These are phyloP conservation scores for Gilbertella persicaria DNA, from an alignment of 371 early-diverging fungal species.

Conservation along the genomic window DNA sequence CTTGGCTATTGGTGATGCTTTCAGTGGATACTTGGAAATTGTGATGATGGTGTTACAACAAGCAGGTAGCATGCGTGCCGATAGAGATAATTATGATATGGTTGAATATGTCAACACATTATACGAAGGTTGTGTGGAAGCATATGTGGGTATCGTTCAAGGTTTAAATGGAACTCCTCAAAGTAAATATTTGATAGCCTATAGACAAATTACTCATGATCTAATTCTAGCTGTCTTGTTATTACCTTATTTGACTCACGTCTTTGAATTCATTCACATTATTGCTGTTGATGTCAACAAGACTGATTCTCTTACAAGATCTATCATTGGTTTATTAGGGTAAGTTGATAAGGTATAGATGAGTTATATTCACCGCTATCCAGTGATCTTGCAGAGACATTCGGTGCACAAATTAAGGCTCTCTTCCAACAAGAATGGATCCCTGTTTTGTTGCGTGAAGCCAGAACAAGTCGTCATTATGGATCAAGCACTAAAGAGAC, in stretches of 20 bases:
- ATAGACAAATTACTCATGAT: background rate
- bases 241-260: conserved; percentile 58
- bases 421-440: conserved; percentile 70
- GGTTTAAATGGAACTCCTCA: conserved; percentile 72
- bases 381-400: conserved; percentile 76
- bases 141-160: conserved; percentile 94
- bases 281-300: conserved; percentile 64
- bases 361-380: background rate
- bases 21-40: conserved; percentile 80
- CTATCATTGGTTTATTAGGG: conserved; percentile 86
- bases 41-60: conserved; percentile 87
- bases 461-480: conserved; percentile 66
- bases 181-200: background rate
- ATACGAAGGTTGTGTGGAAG: conserved; percentile 90
- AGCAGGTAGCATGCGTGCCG: conserved; percentile 73
- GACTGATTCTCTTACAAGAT: conserved; percentile 65
- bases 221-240: conserved; percentile 54
- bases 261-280: conserved; percentile 77
- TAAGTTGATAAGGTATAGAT: conserved; percentile 15
- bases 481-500: conserved; percentile 69
- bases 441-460: conserved; percentile 67
- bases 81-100: conserved; percentile 69
- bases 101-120: conserved; percentile 83
- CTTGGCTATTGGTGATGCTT: conserved; percentile 87
- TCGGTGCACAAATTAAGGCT: conserved; percentile 71